Evolutionary conservation across 805 yeast genomes (phyloP), one percentile per base, ranked within the genome.

Genomic region (Phaffomyces opuntiae): DNA sequence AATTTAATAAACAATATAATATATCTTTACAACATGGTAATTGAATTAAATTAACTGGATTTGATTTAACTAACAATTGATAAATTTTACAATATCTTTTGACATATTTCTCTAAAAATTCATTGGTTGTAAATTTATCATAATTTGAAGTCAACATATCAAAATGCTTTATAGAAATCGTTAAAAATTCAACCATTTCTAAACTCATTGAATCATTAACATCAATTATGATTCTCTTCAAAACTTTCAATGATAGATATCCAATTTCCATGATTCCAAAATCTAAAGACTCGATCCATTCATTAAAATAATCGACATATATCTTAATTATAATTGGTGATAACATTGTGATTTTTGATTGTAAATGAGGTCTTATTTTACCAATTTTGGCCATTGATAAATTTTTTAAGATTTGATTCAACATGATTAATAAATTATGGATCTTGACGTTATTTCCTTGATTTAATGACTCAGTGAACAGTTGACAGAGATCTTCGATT

Each of bases 361-460:
- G 93, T 76, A 89, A 73, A 0, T 88, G 87, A 21, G 81, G 81
- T 54, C 86, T 75, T 3, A 91, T 79, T 50, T 87, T 75, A 7
- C 98, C 98, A 33, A 91, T 86, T 53, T 90, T 72, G 1, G 90
- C 89, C 45, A 83, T 68, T 1, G 90, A 74, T 25, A 91, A 64
- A 4, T 76, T 70, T 63, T 93, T 93, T 51, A 90, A 72, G 4
- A 87, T 72, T 61, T 89, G 96, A 61, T 87, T 87, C 44, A 87
- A 60, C 16, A 87, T 80, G 16, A 80, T 65, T 47, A 89, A 68
- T 12, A 79, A 55, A 56, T 88, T 87, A 59, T 79, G 78, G 9
- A 83, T 64, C 36, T 78, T 72, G 5, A 80, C 68, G 36, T 79
- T 62, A 49, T 79, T 74, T 25, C 65, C 68, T 38, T 65, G 63